phyloP scores from a whole-genome alignment of 768 basidiomycete species.

The Boletus rubropictus region DNA sequence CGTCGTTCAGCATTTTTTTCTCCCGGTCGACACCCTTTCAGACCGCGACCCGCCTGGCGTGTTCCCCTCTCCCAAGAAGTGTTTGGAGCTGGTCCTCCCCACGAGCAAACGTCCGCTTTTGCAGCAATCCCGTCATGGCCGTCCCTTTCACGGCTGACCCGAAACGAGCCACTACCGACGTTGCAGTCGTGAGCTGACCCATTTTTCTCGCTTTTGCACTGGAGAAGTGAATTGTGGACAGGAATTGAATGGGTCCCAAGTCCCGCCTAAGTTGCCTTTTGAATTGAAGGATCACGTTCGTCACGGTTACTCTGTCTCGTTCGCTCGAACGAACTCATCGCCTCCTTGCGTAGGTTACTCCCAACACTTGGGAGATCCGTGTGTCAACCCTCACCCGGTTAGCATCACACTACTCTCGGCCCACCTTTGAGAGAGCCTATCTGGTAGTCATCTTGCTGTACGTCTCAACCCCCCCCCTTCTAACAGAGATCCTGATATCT shows the following conservation, averaged over 20 bases:
- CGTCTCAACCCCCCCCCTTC: constrained; percentile 7
- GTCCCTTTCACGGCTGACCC: constrained; percentile 7
- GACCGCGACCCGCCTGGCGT: background rate
- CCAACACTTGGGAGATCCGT: constrained; percentile 41
- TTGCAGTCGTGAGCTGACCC: constrained; percentile 22
- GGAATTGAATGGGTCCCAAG: constrained; percentile 32
- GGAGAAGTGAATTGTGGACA: constrained; percentile 8
- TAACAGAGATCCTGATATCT: background rate
- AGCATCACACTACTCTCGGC: constrained; percentile 38
- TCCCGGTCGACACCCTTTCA: background rate
- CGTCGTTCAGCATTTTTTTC: constrained; percentile 5
- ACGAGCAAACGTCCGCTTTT: background rate
- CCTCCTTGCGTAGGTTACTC: constrained; percentile 31
- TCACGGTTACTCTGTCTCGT: constrained; percentile 12
- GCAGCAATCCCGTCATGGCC: constrained; percentile 7
- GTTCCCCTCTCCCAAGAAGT: background rate
- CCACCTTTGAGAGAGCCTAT: constrained; percentile 42
- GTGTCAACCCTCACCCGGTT: constrained; percentile 34
- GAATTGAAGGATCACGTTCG: constrained; percentile 35
- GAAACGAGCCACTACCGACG: constrained; percentile 16
- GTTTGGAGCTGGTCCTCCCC: constrained; percentile 21
- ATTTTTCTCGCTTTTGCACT: background rate
- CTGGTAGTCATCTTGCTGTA: constrained; percentile 37
- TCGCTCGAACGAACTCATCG: background rate
- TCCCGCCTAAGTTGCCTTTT: constrained; percentile 30